A percentile compares a stretch with the other conserved stretches of the same genome.
phyloP scores from a whole-genome alignment of 2,329 filamentous ascomycete species.

The Aspergillus jensenii region DNA sequence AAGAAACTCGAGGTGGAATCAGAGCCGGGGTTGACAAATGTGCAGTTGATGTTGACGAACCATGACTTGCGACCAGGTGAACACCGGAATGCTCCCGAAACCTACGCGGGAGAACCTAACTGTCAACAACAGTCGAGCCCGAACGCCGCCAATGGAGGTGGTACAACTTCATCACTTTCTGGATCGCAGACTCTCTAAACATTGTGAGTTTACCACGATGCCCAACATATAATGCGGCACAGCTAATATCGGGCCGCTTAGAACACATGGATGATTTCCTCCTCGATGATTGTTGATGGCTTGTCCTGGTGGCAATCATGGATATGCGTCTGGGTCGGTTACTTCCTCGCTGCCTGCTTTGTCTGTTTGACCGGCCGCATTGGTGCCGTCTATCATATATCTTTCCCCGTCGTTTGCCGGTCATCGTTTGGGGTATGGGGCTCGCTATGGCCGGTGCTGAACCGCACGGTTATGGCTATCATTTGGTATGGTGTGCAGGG shows the following conservation, averaged over 20 bases:
- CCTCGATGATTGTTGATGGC: conserved; percentile 73
- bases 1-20: conserved; percentile 69
- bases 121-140: conserved; percentile 65
- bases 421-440: conserved; percentile 88
- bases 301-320: conserved; percentile 91
- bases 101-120: conserved; percentile 7
- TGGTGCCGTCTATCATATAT: conserved; percentile 83
- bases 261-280: conserved; percentile 93
- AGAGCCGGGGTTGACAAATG: conserved; percentile 73
- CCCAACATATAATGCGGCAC: not conserved
- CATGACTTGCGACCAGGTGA: conserved; percentile 69
- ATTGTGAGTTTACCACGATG: conserved; percentile 51
- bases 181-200: conserved; percentile 83
- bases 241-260: conserved; percentile 24
- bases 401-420: conserved; percentile 77
- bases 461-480: conserved; percentile 82
- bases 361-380: conserved; percentile 78
- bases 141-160: conserved; percentile 78
- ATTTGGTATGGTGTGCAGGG: conserved; percentile 76
- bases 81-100: conserved; percentile 6
- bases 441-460: conserved; percentile 83
- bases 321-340: conserved; percentile 86
- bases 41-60: conserved; percentile 86
- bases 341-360: conserved; percentile 73
- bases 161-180: conserved; percentile 87